Base-by-base conservation (phyloP, 495 filamentous ascomycete genomes). In the Staphylotrichum longicolle region DNA sequence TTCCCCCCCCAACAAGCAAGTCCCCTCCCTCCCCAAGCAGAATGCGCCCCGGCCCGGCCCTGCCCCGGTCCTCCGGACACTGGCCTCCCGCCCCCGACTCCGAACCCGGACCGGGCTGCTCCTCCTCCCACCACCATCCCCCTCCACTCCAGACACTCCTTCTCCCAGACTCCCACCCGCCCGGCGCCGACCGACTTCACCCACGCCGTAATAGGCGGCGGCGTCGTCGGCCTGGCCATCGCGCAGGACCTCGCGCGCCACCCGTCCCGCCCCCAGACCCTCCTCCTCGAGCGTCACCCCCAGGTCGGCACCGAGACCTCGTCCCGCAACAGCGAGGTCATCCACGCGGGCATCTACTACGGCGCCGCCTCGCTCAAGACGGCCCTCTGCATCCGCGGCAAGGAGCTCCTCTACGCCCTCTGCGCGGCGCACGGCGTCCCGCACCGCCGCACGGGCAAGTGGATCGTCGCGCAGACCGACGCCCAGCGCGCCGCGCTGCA, bases 291-390 rank as follows among this genome's bases (percentile, higher is more conserved):
- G 74, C 80, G 86, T 40, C 90, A 97, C 76, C 73, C 79, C 40
- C 79, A 78, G 42, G 83, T 91, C 33, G 94, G 95, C 30, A 95
- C 86, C 50, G 95, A 98, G 80, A 98, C 93, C 0, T 93, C 89
- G 57, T 90, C 87, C 68, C 85, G 93, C 63, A 98, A 97, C 75
- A 96, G 91, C 63, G 94, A 97, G 83, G 93, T 98, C 46, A 96
- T 98, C 59, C 94, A 98, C 68, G 94, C 90, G 2, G 95, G 95
- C 45, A 83, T 98, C 47, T 98, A 98, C 79, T 98, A 98, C 76
- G 88, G 88, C 41, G 70, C 81, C 20, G 69, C 72, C 42, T 86
- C 85, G 1, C 84, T 96, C 14, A 98, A 98, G 74, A 91, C 94
- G 0, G 72, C 73, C 2, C 85, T 98, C 54, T 98, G 94, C 75